phyloP scores from a whole-genome alignment of 768 basidiomycete species.

The Holtermannia corniformis region DNA sequence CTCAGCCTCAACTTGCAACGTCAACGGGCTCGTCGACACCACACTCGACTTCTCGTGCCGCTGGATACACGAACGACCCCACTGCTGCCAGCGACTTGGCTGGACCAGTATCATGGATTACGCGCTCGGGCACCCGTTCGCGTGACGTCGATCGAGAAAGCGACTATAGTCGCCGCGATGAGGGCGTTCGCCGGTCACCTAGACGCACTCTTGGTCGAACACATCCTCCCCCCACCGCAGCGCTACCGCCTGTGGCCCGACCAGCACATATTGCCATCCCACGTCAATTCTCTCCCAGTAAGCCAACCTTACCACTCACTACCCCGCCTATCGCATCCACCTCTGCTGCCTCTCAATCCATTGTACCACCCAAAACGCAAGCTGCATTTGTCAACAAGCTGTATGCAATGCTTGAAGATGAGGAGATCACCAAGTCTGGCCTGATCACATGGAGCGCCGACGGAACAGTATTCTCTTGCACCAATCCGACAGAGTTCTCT shows the following conservation, averaged over 20 bases:
- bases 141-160: too few species aligned
- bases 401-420: constrained; percentile 39
- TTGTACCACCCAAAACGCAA: constrained; percentile 34
- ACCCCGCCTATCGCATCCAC: background rate
- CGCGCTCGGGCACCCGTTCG: constrained; percentile 3
- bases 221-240: constrained; percentile 5
- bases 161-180: too few species aligned
- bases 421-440: constrained; percentile 29
- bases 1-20: too few species aligned
- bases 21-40: too few species aligned
- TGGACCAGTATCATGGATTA: background rate
- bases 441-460: constrained; percentile 36
- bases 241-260: constrained; percentile 9
- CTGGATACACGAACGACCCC: too few species aligned
- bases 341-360: constrained; percentile 1
- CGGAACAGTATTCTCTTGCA: constrained; percentile 37
- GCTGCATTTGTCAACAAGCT: constrained; percentile 41
- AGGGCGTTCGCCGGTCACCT: too few species aligned
- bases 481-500: constrained; percentile 38
- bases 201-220: too few species aligned
- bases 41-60: too few species aligned
- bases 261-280: constrained; percentile 12
- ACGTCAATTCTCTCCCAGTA: background rate
- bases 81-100: background rate
- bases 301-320: background rate